Conservation (phyloP, 1,139 yeast genomes). For the Citeromyces hawaiiensis region DNA sequence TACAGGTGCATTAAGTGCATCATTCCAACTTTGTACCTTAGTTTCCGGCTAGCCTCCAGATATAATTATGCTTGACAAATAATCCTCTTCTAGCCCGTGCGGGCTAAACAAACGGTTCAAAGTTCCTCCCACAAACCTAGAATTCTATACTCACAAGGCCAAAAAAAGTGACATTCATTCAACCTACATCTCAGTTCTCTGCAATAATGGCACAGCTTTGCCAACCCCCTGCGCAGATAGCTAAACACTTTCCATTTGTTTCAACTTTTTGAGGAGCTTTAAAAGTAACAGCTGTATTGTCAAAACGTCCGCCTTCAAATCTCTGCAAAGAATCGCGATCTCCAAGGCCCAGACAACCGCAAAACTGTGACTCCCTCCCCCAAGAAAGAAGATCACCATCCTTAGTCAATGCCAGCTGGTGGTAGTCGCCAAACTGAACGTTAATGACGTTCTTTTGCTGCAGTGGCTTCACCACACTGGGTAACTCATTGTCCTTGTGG, state of each 20-base stretch:
- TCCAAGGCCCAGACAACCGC: slow-evolving; percentile 70
- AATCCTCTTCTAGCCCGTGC: too few relatives aligned
- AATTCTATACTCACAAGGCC: too few relatives aligned
- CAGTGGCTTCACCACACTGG: slow-evolving; percentile 24
- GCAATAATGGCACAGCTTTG: slow-evolving; percentile 18
- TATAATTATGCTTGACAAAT: too few relatives aligned
- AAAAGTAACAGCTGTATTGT: slow-evolving; percentile 15
- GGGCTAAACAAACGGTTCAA: too few relatives aligned
- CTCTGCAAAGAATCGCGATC: slow-evolving; percentile 16
- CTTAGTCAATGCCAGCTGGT: slow-evolving; percentile 45
- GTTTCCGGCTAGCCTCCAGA: too few relatives aligned
- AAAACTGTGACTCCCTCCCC: slow-evolving; percentile 51
- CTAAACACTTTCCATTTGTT: slow-evolving; percentile 10
- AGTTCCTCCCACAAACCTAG: too few relatives aligned
- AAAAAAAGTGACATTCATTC: too few relatives aligned
- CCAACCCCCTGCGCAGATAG: slow-evolving; percentile 47
- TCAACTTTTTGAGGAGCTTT: slow-evolving; percentile 28
- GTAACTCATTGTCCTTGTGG: slow-evolving; percentile 11
- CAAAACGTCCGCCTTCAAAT: slow-evolving; percentile 9
- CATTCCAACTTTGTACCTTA: too few relatives aligned
- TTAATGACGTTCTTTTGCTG: slow-evolving; percentile 41
- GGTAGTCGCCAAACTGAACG: slow-evolving; percentile 65
- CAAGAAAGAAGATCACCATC: slow-evolving; percentile 52
- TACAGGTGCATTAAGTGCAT: too few relatives aligned
- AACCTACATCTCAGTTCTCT: background rate